These are phyloP conservation scores for Mycena belliarum DNA, from an alignment of 768 basidiomycete genomes.

Conservation along the genomic window DNA sequence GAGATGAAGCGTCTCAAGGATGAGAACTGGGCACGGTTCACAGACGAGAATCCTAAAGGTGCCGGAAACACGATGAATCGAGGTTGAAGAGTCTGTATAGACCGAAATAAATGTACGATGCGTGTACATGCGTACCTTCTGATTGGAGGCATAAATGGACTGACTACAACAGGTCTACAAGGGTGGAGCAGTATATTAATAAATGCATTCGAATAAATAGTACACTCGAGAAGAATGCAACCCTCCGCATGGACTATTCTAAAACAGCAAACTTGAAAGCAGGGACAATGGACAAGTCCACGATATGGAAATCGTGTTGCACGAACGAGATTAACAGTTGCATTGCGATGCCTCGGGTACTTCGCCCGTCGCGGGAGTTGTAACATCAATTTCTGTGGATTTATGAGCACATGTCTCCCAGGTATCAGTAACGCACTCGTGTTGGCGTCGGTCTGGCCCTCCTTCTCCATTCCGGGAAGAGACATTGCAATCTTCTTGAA, in stretches of 20 bases:
- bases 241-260: slow-evolving; percentile 16
- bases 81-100: slow-evolving; percentile 47
- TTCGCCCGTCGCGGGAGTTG: slow-evolving; percentile 62
- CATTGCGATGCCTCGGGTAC: slow-evolving; percentile 88
- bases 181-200: slow-evolving; percentile 19
- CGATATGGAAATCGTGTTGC: slow-evolving; percentile 1
- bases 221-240: slow-evolving; percentile 11
- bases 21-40: slow-evolving; percentile 89
- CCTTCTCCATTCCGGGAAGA: slow-evolving; percentile 93
- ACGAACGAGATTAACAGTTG: slow-evolving; percentile 59
- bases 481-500: slow-evolving; percentile 99
- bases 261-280: slow-evolving; percentile 16
- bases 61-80: slow-evolving; percentile 98
- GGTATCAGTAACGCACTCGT: slow-evolving; percentile 42
- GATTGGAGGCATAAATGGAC: background rate
- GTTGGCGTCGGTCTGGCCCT: slow-evolving; percentile 58
- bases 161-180: too few relatives aligned
- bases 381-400: slow-evolving; percentile 85
- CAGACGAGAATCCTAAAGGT: slow-evolving; percentile 82
- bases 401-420: slow-evolving; percentile 10
- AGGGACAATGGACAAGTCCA: slow-evolving; percentile 8
- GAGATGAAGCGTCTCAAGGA: slow-evolving; percentile 84
- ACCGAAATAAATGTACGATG: slow-evolving; percentile 9
- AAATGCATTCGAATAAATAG: slow-evolving; percentile 19
- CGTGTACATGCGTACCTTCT: background rate